Evolutionary conservation across 257 asterid genomes (phyloP).

Genomic region (Hygrophila difformis): DNA sequence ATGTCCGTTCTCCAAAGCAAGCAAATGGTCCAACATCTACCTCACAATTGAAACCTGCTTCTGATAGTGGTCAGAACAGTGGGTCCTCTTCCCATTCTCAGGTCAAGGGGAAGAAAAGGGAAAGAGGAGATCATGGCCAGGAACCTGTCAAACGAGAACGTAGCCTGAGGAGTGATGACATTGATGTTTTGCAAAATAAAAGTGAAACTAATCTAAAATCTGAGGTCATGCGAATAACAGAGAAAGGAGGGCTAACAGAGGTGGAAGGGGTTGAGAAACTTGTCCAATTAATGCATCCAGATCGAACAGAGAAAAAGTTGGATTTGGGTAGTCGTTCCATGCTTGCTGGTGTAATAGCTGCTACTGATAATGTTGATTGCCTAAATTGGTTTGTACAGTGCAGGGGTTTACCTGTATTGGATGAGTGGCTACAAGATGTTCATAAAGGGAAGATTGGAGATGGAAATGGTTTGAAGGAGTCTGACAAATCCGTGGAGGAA

Average conservation of each 20-base stretch:
- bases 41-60: slow-evolving; percentile 49
- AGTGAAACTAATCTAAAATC: slow-evolving; percentile 40
- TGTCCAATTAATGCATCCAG: slow-evolving; percentile 64
- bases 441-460: slow-evolving; percentile 61
- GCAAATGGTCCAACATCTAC: slow-evolving; percentile 46
- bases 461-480: slow-evolving; percentile 33
- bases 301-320: slow-evolving; percentile 46
- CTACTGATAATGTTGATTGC: slow-evolving; percentile 71
- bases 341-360: slow-evolving; percentile 67
- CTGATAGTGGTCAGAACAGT: slow-evolving; percentile 53
- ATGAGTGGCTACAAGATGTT: slow-evolving; percentile 91
- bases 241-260: slow-evolving; percentile 59
- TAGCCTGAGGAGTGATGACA: slow-evolving; percentile 44
- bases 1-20: slow-evolving; percentile 77
- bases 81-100: slow-evolving; percentile 52
- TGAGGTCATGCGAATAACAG: slow-evolving; percentile 67
- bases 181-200: slow-evolving; percentile 34
- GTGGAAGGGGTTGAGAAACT: slow-evolving; percentile 81
- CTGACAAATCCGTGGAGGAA: slow-evolving; percentile 64
- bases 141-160: slow-evolving; percentile 72
- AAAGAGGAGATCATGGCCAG: slow-evolving; percentile 57
- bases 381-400: slow-evolving; percentile 66
- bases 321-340: slow-evolving; percentile 58
- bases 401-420: slow-evolving; percentile 65
- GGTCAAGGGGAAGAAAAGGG: slow-evolving; percentile 78